Conservation (phyloP, 2,329 filamentous ascomycete species). For the Aspergillus sp. region DNA sequence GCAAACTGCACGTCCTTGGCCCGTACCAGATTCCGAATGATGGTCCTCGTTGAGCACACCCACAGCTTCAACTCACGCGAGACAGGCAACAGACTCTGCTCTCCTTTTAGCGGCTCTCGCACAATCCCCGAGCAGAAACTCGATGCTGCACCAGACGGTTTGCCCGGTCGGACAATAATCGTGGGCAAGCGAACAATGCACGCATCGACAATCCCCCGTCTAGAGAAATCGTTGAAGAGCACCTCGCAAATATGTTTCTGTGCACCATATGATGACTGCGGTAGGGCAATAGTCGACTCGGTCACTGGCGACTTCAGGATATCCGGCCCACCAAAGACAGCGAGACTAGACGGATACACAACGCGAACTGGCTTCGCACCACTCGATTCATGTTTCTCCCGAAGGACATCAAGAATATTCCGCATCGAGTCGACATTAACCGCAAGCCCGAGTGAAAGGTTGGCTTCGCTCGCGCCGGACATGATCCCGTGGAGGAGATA, state of each 20-base stretch:
- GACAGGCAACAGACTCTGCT: background rate
- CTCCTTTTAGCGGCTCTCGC: background rate
- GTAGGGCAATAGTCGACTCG: background rate
- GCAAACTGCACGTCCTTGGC: conserved; percentile 1
- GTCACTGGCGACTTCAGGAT: background rate
- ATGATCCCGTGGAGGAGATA: conserved; percentile 7
- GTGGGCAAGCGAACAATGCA: conserved; percentile 63
- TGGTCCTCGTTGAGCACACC: conserved; percentile 3
- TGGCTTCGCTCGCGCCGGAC: conserved; percentile 3
- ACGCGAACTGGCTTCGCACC: background rate
- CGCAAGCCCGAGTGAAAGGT: conserved; percentile 1
- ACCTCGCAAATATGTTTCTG: conserved; percentile 67
- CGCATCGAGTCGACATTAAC: conserved; percentile 6
- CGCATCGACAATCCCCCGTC: conserved; percentile 62
- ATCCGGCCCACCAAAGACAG: background rate
- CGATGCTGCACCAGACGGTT: conserved; percentile 1
- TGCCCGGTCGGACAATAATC: conserved; percentile 2
- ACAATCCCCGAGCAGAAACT: conserved; percentile 9
- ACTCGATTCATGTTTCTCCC: background rate
- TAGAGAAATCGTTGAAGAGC: conserved; percentile 66
- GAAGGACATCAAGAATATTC: conserved; percentile 1
- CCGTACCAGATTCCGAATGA: conserved; percentile 8
- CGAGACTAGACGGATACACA: conserved; percentile 1
- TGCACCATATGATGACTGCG: conserved; percentile 54
- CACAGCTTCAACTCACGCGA: conserved; percentile 1